Percentiles rank a stretch among this genome's conserved stretches.
Evolutionary conservation across 306 rosid genomes (phyloP).

Genomic region (Abrus precatorius): DNA sequence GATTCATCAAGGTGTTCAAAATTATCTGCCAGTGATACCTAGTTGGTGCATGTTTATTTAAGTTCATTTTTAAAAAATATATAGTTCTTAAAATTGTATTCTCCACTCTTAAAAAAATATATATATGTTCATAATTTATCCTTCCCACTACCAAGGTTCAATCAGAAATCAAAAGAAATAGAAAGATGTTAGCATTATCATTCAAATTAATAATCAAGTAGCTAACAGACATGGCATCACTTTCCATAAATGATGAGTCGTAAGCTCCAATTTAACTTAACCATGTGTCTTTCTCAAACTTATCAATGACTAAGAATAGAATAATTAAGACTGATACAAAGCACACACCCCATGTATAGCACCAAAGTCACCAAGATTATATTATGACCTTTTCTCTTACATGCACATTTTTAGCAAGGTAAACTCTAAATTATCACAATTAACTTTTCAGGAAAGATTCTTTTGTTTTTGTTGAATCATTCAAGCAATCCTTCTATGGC

Average conservation of each 20-base stretch:
- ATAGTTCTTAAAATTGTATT: too few species aligned
- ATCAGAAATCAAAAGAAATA: neutral
- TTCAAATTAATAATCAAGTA: neutral
- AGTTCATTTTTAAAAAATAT: too few species aligned
- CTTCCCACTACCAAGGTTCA: neutral
- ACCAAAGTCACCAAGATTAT: neutral
- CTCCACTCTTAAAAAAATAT: too few species aligned
- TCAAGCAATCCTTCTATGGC: neutral
- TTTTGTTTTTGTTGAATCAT: neutral
- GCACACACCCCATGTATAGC: neutral
- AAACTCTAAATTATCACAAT: neutral
- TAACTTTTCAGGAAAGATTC: neutral
- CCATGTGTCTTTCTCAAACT: neutral
- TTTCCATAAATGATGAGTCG: slow-evolving; percentile 30
- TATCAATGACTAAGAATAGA: neutral
- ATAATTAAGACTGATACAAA: neutral
- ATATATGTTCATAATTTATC: too few species aligned
- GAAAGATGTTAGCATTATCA: slow-evolving; percentile 1
- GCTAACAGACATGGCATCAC: slow-evolving; percentile 31
- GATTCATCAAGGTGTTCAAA: neutral
- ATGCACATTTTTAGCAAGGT: neutral
- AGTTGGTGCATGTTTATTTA: too few species aligned
- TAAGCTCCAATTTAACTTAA: neutral
- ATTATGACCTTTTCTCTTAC: neutral
- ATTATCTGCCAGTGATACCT: too few species aligned